These are phyloP conservation scores for Aureobasidium sp. DNA, from an alignment of 2,329 filamentous ascomycete species.

Conservation along the genomic window DNA sequence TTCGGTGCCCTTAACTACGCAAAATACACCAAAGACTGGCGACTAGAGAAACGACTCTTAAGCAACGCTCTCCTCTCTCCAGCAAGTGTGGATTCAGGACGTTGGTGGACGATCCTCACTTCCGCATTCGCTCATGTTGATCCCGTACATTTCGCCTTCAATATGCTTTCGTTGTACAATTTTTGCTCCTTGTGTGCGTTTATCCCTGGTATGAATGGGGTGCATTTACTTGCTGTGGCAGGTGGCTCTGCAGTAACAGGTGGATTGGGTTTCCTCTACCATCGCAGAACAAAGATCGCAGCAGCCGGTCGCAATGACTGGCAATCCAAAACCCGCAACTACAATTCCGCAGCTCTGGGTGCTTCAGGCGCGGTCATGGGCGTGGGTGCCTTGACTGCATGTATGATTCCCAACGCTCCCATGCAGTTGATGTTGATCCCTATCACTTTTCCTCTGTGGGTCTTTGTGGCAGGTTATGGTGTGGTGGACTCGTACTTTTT, in stretches of 20 bases:
- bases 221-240: conserved; percentile 22
- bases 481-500: conserved; percentile 35
- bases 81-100: conserved; percentile 24
- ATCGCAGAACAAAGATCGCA: conserved; percentile 13
- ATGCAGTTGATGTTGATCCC: conserved; percentile 33
- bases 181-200: conserved; percentile 31
- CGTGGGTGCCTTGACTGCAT: conserved; percentile 33
- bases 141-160: conserved; percentile 33
- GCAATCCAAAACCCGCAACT: neutral
- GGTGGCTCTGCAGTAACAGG: conserved; percentile 25
- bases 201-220: conserved; percentile 25
- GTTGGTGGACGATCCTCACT: conserved; percentile 35
- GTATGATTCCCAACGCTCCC: conserved; percentile 30
- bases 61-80: conserved; percentile 31
- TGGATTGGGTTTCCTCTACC: conserved; percentile 21
- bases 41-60: conserved; percentile 18
- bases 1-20: conserved; percentile 34
- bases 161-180: conserved; percentile 36
- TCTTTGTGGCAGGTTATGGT: conserved; percentile 30
- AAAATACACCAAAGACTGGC: conserved; percentile 19
- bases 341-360: conserved; percentile 23
- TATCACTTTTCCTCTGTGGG: conserved; percentile 35
- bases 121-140: conserved; percentile 34
- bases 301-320: neutral
- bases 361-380: conserved; percentile 39